These are phyloP conservation scores for Fistulifera solaris DNA, from an alignment of 108 stramenopile species.

Conservation along the genomic window DNA sequence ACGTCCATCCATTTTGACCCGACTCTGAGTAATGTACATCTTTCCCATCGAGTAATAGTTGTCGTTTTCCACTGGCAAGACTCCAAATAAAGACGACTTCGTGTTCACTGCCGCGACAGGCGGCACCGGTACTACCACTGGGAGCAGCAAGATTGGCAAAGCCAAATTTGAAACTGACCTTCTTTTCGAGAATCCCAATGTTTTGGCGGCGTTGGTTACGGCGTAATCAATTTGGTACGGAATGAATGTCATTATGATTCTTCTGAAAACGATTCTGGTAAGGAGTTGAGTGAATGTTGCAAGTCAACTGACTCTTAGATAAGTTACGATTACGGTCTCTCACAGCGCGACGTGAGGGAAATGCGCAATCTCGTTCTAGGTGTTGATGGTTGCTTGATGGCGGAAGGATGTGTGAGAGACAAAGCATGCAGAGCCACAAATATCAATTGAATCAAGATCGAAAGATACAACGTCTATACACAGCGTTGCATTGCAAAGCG, in stretches of 20 bases:
- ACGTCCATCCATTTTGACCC: slow-evolving; percentile 45
- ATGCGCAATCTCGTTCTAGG: too few species aligned
- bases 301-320: too few species aligned
- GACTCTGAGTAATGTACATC: slow-evolving; percentile 63
- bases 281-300: too few species aligned
- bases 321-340: too few species aligned
- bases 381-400: too few species aligned
- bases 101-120: slow-evolving; percentile 81
- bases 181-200: slow-evolving; percentile 65
- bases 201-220: slow-evolving; percentile 51
- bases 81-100: slow-evolving; percentile 72
- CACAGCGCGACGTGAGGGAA: too few species aligned
- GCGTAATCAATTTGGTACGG: slow-evolving; percentile 49
- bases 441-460: too few species aligned
- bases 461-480: too few species aligned
- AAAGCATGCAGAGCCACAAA: too few species aligned
- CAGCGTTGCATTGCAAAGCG: too few species aligned
- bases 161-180: slow-evolving; percentile 74
- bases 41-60: slow-evolving; percentile 52
- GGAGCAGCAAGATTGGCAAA: slow-evolving; percentile 51
- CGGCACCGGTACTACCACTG: slow-evolving; percentile 43
- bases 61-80: slow-evolving; percentile 69
- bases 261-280: too few species aligned
- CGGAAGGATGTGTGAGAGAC: too few species aligned
- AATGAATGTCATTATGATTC: slow-evolving; percentile 15